Evolutionary conservation across 2,329 filamentous ascomycete genomes (phyloP), one percentile per base, ranked within the genome.

Genomic region (Beauveria sp.): DNA sequence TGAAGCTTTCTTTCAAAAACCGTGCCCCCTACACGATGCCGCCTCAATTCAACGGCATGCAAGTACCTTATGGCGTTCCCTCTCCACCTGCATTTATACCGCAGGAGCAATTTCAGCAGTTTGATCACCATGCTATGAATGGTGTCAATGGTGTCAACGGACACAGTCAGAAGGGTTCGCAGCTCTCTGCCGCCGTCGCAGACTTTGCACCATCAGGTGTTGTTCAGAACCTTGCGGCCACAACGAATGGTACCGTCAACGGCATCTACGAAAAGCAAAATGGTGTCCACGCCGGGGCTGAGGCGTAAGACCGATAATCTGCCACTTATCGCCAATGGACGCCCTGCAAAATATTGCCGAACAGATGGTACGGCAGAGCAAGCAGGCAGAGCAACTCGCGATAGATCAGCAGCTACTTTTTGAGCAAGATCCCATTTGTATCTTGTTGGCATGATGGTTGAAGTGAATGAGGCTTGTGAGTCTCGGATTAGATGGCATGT

Each of bases 121-220:
- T 68, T 34, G 52, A 71, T 30, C 75, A 74, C 30, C 75, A 75
- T 28, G 70, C 70, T 14, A 66, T 64, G 14, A 67, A 71, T 16
- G 62, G 70, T 6, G 81, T 61, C 16, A 68, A 83, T 60, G 78
- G 76, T 44, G 61, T 67, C 9, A 70, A 71, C 24, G 71, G 69
- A 18, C 56, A 67, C 37, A 64, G 64, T 26, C 68, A 71, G 55
- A 67, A 67, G 51, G 61, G 51, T 12, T 74, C 66, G 48, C 73
- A 74, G 62, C 67, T 76, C 24, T 76, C 74, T 20, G 74, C 74
- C 16, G 69, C 73, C 55, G 75, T 76, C 5, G 73, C 75, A 0
- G 73, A 75, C 63, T 77, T 77, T 64, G 71, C 74, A 14, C 75
- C 75, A 28, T 70, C 72, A 6, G 72, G 47, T 12, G 40, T n/a